These are phyloP conservation scores for Crithidia acanthocephali DNA, from an alignment of 208 protist species.

Conservation along the genomic window DNA sequence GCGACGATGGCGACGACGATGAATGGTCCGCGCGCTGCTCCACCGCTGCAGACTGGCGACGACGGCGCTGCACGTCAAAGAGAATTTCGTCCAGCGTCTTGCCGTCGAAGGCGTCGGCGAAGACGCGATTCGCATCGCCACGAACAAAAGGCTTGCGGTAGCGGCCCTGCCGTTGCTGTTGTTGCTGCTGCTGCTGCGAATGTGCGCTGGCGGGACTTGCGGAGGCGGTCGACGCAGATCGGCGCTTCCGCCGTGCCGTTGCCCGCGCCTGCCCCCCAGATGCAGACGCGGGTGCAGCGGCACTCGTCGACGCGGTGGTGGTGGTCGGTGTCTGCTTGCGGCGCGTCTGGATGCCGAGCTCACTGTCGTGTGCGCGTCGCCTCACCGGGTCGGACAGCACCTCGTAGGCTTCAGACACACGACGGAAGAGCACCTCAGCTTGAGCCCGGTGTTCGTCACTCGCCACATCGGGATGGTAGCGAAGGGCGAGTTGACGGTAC, in stretches of 20 bases:
- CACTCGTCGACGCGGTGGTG: background rate
- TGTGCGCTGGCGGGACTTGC: background rate
- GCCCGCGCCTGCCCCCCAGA: background rate
- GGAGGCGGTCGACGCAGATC: background rate
- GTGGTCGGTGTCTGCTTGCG: constrained; percentile 27
- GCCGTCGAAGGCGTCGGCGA: constrained; percentile 83
- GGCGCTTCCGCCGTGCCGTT: background rate
- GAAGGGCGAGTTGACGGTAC: constrained; percentile 78
- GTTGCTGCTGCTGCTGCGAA: background rate
- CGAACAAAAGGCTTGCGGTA: constrained; percentile 66
- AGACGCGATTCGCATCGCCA: constrained; percentile 84
- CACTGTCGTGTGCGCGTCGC: constrained; percentile 93
- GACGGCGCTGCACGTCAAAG: constrained; percentile 69
- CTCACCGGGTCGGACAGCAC: constrained; percentile 94
- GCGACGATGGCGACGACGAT: background rate
- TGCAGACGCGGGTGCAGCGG: background rate
- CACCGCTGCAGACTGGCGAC: constrained; percentile 31
- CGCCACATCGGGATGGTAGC: constrained; percentile 87
- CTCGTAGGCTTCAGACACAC: constrained; percentile 96
- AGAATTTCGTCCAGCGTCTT: constrained; percentile 84
- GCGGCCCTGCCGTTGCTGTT: background rate
- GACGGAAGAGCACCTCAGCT: constrained; percentile 79
- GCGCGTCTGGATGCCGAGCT: constrained; percentile 50
- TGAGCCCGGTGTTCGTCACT: constrained; percentile 59
- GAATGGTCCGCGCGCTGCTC: background rate